Conservation (phyloP, 208 protist species). For the Acanthamoeba sp. region DNA sequence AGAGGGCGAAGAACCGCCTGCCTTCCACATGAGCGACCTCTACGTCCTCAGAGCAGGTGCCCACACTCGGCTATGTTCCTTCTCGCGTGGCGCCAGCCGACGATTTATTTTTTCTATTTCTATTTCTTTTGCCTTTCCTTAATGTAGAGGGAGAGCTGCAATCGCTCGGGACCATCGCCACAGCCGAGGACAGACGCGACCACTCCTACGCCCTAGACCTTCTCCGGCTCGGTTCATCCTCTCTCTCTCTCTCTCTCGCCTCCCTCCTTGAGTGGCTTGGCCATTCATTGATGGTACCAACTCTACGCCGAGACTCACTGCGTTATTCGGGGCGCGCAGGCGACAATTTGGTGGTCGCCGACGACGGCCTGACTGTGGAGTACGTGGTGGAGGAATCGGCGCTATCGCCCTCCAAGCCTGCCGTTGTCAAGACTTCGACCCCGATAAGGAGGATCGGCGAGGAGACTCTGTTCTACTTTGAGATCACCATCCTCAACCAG, state of each 20-base stretch:
- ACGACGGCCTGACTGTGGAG: conserved; percentile 69
- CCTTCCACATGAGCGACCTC: conserved; percentile 57
- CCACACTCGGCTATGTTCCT: too few species aligned
- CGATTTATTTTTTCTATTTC: too few species aligned
- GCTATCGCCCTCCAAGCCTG: conserved; percentile 15
- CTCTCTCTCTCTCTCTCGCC: neutral
- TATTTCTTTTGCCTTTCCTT: too few species aligned
- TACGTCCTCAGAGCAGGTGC: conserved; percentile 50
- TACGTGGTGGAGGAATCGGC: neutral
- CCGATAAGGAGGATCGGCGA: conserved; percentile 29
- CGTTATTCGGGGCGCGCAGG: neutral
- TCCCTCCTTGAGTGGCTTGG: too few species aligned
- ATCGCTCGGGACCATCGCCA: conserved; percentile 2
- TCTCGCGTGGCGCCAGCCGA: too few species aligned
- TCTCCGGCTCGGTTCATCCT: neutral
- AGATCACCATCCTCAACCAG: conserved; percentile 64
- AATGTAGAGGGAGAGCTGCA: conserved; percentile 26
- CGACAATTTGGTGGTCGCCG: conserved; percentile 14
- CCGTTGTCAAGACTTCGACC: conserved; percentile 1
- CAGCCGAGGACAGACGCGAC: conserved; percentile 23
- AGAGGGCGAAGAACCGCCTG: neutral
- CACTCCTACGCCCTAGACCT: conserved; percentile 10
- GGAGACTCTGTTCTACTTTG: conserved; percentile 66
- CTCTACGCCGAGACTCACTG: too few species aligned
- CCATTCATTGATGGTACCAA: too few species aligned